Evolutionary conservation across 225 moss, liverwort and hornwort species (phyloP).

Genomic region (Polytrichum formosum): DNA sequence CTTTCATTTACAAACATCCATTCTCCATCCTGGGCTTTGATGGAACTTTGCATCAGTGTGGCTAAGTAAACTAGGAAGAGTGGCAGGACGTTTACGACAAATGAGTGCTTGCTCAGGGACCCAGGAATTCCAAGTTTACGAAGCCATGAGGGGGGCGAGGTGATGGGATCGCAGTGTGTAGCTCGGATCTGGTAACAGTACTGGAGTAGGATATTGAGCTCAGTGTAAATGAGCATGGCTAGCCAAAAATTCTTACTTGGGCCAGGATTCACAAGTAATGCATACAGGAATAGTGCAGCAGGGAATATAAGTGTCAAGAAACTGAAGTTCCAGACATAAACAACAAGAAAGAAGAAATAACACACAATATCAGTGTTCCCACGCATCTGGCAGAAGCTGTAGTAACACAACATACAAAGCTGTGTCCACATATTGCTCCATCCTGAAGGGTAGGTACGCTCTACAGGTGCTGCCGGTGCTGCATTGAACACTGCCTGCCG

Average conservation of each 20-base stretch:
- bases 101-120: conserved; percentile 26
- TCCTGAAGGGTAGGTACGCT: conserved; percentile 8
- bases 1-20: conserved; percentile 47
- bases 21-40: conserved; percentile 45
- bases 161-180: conserved; percentile 22
- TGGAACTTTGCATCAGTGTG: conserved; percentile 44
- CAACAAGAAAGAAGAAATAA: conserved; percentile 43
- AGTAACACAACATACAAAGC: conserved; percentile 34
- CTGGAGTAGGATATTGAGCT: conserved; percentile 39
- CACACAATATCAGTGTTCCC: conserved; percentile 41
- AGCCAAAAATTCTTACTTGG: conserved; percentile 46
- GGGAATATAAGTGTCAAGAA: conserved; percentile 37
- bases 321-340: conserved; percentile 47
- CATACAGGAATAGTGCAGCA: conserved; percentile 37
- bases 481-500: not conserved
- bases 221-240: conserved; percentile 50
- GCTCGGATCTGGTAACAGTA: conserved; percentile 38
- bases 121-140: conserved; percentile 35
- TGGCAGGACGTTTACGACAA: conserved; percentile 42
- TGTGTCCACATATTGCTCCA: conserved; percentile 29
- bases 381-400: conserved; percentile 33
- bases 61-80: conserved; percentile 44
- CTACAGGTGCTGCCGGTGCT: conserved; percentile 21
- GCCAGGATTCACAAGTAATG: conserved; percentile 41
- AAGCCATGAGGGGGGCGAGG: conserved; percentile 25